Evolutionary conservation across 2,329 filamentous ascomycete genomes (phyloP), one percentile per base, ranked within the genome.

Genomic region (Fusarium brachygibbosum): DNA sequence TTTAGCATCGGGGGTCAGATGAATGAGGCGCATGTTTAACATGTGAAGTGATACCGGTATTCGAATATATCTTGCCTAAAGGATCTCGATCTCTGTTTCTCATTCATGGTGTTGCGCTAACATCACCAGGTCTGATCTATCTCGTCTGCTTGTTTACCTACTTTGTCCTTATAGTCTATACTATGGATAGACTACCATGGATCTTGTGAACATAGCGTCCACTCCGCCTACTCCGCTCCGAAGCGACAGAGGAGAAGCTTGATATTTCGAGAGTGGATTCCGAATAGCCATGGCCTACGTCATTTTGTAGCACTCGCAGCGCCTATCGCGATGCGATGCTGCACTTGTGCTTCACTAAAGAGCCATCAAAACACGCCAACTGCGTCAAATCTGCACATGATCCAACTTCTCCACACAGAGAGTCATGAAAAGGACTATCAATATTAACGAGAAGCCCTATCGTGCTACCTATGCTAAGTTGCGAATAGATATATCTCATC

Each of bases 261-360:
- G 62, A 66, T 59, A 61, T 54, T 48, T 48, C 46, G 25, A 38
- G 14, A 40, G 62, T 66, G 62, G 62, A 66, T 54, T 65, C 29
- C 21, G n/a, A 17, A 49, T 49, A 49, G 56, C 54, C 59, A 28
- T 44, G 68, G 54, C 62, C 65, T 75, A 75, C 73, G 73, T 75
- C 73, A 75, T 74, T 61, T 25, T 46, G 68, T 72, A 74, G 65
- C 62, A 51, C 60, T 42, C 56, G 48, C 64, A 58, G 49, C 68
- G 64, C 63, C 58, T 60, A 70, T 70, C 63, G 55, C 59, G 59
- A 65, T 66, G 14, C 55, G 62, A 66, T 52, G 55, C 58, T 68
- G 58, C 58, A 69, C 23, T 54, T 37, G 51, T 54, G 53, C 60
- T 63, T 67, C 60, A 66, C 28, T 53, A 44, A 56, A 32, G 37